Percentiles rank a stretch among this genome's conserved stretches.
Evolutionary conservation across 768 basidiomycete species (phyloP).

Genomic region (Phanerochaete sordida): DNA sequence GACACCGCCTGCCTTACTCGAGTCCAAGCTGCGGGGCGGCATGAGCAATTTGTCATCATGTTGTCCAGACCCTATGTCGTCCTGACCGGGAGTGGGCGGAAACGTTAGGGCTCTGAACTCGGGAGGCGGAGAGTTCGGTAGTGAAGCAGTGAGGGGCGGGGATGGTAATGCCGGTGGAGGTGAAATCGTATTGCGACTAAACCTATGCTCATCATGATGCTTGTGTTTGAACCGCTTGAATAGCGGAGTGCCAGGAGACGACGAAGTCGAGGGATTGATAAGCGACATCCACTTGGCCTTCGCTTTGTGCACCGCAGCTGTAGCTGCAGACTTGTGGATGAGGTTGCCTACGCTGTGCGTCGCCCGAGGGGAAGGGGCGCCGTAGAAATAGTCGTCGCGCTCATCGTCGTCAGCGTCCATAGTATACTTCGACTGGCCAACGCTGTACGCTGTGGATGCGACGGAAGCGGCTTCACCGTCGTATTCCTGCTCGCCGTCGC

Average conservation of each 20-base stretch:
- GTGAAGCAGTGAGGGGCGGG: background rate
- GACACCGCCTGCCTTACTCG: slow-evolving; percentile 2
- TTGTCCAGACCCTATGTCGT: background rate
- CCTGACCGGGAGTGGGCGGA: slow-evolving; percentile 7
- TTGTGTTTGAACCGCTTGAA: slow-evolving; percentile 10
- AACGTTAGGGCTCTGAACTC: slow-evolving; percentile 7
- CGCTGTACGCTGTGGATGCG: slow-evolving; percentile 48
- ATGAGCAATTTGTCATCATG: slow-evolving; percentile 6
- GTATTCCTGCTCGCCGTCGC: slow-evolving; percentile 38
- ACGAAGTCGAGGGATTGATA: slow-evolving; percentile 23
- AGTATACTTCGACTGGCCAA: slow-evolving; percentile 24
- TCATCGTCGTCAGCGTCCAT: slow-evolving; percentile 19
- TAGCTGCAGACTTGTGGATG: slow-evolving; percentile 33
- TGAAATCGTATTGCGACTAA: background rate
- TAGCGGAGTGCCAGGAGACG: slow-evolving; percentile 22
- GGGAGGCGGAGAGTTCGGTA: slow-evolving; percentile 4
- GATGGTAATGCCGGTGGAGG: background rate
- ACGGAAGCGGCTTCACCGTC: slow-evolving; percentile 48
- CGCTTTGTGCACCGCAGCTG: slow-evolving; percentile 46
- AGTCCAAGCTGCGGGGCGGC: slow-evolving; percentile 4
- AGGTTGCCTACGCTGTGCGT: slow-evolving; percentile 17
- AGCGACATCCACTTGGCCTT: slow-evolving; percentile 54
- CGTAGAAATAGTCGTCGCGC: slow-evolving; percentile 39
- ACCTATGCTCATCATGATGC: background rate
- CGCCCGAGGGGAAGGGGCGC: slow-evolving; percentile 10